Base-by-base conservation (phyloP, 2,329 filamentous ascomycete species). In the Aspergillus sergii region DNA sequence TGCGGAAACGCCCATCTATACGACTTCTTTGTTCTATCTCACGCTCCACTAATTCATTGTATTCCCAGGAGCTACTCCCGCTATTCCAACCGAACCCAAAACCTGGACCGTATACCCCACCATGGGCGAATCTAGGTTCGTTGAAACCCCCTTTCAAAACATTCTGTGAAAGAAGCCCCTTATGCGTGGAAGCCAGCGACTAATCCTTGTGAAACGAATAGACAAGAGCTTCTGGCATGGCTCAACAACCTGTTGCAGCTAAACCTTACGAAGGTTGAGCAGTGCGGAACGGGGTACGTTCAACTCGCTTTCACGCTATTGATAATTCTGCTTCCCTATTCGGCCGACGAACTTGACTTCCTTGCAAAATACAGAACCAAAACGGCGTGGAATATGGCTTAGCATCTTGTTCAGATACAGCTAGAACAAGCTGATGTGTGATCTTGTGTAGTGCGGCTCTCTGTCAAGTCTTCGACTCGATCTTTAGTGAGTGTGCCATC, bases 401-500 rank as follows among this genome's bases (percentile, higher is more conserved):
- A 57, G 8, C 32, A 28, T 16, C 9, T 26, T 51, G 48, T 30
- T 9, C 19, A 10, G 9, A 34, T 28, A 43, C 57, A 26, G 10
- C 34, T n/a, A 32, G 53, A 57, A 34, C 23, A 39, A 26, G 50
- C 61, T 61, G 54, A 62, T 60, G 54, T 39, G 57, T 34, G 41
- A 54, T 61, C 64, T 65, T 64, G 54, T 66, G 66, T 71, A 98
- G 94, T 78, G 94, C 95, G 71, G 94, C 94, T 55, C 87, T 97
- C 66, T 99, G 95, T 84, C 95, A 99, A 82, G 88, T 99, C 74
- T 97, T 97, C 80, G 95, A 99, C 84, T 97, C 93, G 80, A 97
- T 99, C 84, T 98, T 93, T 84, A 88, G 86, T 89, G 78, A 77
- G 85, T 79, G 57, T 21, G 48, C 26, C 43, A 60, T 51, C 11